Conservation (phyloP, 2,329 filamentous ascomycete species). For the Thermochaetoides dissita region DNA sequence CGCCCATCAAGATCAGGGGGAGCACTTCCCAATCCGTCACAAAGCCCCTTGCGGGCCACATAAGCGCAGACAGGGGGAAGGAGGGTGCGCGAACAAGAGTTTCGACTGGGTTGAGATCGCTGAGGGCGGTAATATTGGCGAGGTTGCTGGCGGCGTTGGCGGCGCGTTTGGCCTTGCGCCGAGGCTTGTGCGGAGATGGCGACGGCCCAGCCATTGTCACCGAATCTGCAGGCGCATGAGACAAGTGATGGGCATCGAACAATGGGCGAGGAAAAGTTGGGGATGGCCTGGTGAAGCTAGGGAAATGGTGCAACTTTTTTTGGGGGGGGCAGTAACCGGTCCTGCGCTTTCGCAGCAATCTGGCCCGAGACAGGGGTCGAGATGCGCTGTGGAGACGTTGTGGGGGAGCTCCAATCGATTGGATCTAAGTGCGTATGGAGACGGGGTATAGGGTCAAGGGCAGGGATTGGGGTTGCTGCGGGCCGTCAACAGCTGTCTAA, state of each 20-base stretch:
- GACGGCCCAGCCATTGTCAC: conserved; percentile 35
- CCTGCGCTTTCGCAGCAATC: conserved; percentile 7
- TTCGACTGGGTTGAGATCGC: conserved; percentile 23
- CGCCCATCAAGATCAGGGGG: conserved; percentile 74
- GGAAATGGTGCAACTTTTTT: conserved; percentile 1
- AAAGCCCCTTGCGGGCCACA: conserved; percentile 78
- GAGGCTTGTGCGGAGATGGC: conserved; percentile 43
- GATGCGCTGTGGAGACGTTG: conserved; percentile 2
- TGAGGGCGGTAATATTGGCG: background rate
- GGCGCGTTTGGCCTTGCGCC: conserved; percentile 42
- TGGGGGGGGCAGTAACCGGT: background rate
- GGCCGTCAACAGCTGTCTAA: conserved; percentile 11
- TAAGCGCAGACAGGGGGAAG: conserved; percentile 84
- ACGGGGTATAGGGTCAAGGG: background rate
- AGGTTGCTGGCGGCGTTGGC: conserved; percentile 22
- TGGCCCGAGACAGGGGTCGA: conserved; percentile 9
- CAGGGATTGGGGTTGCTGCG: too few relatives aligned
- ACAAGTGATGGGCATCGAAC: too few relatives aligned
- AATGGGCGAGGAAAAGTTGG: too few relatives aligned
- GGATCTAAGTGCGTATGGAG: too few relatives aligned
- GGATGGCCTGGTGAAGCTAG: too few relatives aligned
- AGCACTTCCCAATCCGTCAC: conserved; percentile 85
- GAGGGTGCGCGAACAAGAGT: conserved; percentile 47
- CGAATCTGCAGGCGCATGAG: conserved; percentile 1
- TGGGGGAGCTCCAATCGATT: conserved; percentile 4